These are phyloP conservation scores for Aspergillus leporis DNA, from an alignment of 495 filamentous ascomycete species.

Conservation along the genomic window DNA sequence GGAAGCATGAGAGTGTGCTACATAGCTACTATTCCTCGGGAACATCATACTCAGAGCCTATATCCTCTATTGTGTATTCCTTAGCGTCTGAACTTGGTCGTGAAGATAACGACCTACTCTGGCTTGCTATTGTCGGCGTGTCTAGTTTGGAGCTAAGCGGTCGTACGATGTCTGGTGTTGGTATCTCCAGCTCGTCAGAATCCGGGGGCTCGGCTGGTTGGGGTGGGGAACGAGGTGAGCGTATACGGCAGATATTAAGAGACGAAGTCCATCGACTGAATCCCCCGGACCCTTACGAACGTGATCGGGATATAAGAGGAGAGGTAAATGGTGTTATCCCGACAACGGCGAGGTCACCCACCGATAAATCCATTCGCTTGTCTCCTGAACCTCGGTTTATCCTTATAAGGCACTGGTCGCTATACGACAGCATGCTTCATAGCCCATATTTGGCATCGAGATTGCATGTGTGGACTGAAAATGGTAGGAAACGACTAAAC, in stretches of 20 bases:
- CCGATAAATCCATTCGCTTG: slow-evolving; percentile 87
- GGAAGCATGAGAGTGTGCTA: slow-evolving; percentile 72
- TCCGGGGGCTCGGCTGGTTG: slow-evolving; percentile 68
- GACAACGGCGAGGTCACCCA: slow-evolving; percentile 82
- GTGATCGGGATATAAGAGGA: slow-evolving; percentile 49
- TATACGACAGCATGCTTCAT: slow-evolving; percentile 98
- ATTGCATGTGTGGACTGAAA: slow-evolving; percentile 92
- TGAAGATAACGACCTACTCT: slow-evolving; percentile 95
- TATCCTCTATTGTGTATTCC: slow-evolving; percentile 90
- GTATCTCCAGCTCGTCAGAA: slow-evolving; percentile 61
- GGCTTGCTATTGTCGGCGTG: slow-evolving; percentile 91
- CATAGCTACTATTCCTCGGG: slow-evolving; percentile 81
- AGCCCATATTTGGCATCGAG: slow-evolving; percentile 92
- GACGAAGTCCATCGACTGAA: slow-evolving; percentile 96
- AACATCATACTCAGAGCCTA: slow-evolving; percentile 89
- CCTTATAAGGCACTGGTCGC: slow-evolving; percentile 91
- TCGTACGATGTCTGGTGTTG: slow-evolving; percentile 75
- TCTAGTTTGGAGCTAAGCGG: slow-evolving; percentile 90
- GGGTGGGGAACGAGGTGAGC: slow-evolving; percentile 79
- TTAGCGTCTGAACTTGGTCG: slow-evolving; percentile 91
- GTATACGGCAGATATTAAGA: slow-evolving; percentile 78
- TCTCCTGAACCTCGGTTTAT: slow-evolving; percentile 95
- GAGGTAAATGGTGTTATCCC: slow-evolving; percentile 78
- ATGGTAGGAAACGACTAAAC: slow-evolving; percentile 85
- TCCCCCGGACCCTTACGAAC: slow-evolving; percentile 68